Base-by-base conservation (phyloP, 495 filamentous ascomycete genomes). In the Xylaria longipes region DNA sequence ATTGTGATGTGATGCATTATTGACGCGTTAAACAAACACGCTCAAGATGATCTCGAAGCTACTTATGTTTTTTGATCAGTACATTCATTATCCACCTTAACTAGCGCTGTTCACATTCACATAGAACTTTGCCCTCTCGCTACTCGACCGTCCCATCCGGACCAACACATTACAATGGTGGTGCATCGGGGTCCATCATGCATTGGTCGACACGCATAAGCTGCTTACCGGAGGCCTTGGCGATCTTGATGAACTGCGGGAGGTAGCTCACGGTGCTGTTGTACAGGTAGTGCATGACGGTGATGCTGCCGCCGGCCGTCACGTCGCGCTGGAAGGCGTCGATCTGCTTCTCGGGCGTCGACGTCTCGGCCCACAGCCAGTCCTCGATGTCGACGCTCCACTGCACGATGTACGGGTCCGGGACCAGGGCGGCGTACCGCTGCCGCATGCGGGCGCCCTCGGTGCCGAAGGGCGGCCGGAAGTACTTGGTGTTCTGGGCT, bases 121-220 rank as follows among this genome's bases (percentile, higher is more conserved):
- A 25, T 60, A 3, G 4, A 17, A 35, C 14, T 22, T 22, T 2
- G 31, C 29, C 3, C 20, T 60, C 57, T 15, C 57, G 14, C 9
- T 17, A 33, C 57, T 58, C 17, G n/a, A 48, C 1, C 8, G 17
- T 27, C 12, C 15, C 5, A 43, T 22, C 11, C 7, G 7, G 20
- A 29, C 37, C 7, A 52, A 0, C 8, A 9, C 12, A 0, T 48
- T 60, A 75, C 75, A 92, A 71, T 22, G 89, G 82, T 25, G 91
- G 91, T 62, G 90, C 90, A 61, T 86, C 82, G 7, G 89, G 89
- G 80, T 94, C 92, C 83, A 88, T 86, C 84, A 94, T 78, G 77
- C 92, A 94, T 82, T 94, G 91, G 77, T 94, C 92, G 58, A 94
- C 89, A 25, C 92, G 84, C 92, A 94, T 94, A 67, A 94, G 79